Base-by-base conservation (phyloP, 805 yeast genomes). In the Lachancea lanzarotensis region DNA sequence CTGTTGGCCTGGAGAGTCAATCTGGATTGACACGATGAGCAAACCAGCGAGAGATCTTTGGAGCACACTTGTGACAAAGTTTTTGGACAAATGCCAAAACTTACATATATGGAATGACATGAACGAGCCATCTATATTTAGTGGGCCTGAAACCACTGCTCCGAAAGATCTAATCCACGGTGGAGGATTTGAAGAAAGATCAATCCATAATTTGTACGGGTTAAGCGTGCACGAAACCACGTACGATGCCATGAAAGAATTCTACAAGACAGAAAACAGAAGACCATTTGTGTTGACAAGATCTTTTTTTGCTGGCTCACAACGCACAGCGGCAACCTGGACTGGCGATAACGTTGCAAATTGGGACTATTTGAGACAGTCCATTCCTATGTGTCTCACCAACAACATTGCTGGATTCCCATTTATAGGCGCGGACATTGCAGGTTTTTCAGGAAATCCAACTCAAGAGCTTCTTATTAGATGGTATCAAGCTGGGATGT, bases 1-100 rank as follows among this genome's bases (percentile, higher is more conserved):
- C 62, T 93, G 98, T 65, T 93, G 98, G 98, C 97, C 98, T 1
- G 98, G 98, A 1, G 88, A 86, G 53, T 84, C 96, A 0, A 72
- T 88, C 7, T 93, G 98, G 98, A 78, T 93, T 45, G 98, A 93
- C 55, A 74, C 95, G 0, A 65, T 90, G 46, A 78, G 81, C 57
- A 87, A 90, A 0, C 56, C 64, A 0, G 76, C 89, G 1, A 74
- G 68, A 44, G 58, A 61, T 4, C 72, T 74, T 46, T 90, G 96
- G 96, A 68, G 67, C 39, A 48, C 63, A 2, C 72, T 78, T 39
- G 79, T 75, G 56, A 60, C 59, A 19, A 70, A 72, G 45, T 79
- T 81, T 9, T 60, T 71, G 3, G 57, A 64, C 1, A 70, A 75
- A 42, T 74, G 83, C 9, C 69, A 75, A 12, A 93, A 93, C 57